Percentiles rank a stretch among this genome's conserved stretches.
These are phyloP conservation scores for Allium sativum DNA, from an alignment of 106 monocot genomes.

Conservation along the genomic window DNA sequence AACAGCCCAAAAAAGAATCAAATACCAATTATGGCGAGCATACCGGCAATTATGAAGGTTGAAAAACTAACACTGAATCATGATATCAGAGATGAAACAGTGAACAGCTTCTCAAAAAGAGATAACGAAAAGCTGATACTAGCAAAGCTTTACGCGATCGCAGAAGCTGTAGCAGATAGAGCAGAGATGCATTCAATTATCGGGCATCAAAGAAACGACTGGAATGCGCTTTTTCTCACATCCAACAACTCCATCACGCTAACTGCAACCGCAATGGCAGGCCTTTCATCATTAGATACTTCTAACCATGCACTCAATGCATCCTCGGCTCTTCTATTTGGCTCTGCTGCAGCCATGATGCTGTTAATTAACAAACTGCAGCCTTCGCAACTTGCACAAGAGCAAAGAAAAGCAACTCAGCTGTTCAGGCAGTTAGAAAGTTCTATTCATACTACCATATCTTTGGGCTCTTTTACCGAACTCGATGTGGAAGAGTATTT, in stretches of 20 bases:
- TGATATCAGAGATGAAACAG: background rate
- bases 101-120: background rate
- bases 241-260: slow-evolving; percentile 61
- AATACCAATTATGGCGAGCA: background rate
- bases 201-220: slow-evolving; percentile 62
- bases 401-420: slow-evolving; percentile 69
- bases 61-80: background rate
- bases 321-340: slow-evolving; percentile 36
- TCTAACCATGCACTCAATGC: slow-evolving; percentile 11
- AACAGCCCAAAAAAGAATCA: background rate
- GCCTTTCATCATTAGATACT: slow-evolving; percentile 13
- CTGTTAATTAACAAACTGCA: slow-evolving; percentile 61
- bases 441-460: slow-evolving; percentile 26
- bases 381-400: slow-evolving; percentile 87
- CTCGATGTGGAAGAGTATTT: slow-evolving; percentile 37
- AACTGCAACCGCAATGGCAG: slow-evolving; percentile 50
- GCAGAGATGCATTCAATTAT: slow-evolving; percentile 79
- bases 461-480: slow-evolving; percentile 3
- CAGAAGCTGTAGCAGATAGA: slow-evolving; percentile 62
- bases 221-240: slow-evolving; percentile 59
- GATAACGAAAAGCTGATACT: background rate
- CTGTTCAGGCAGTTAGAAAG: slow-evolving; percentile 59
- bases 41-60: background rate
- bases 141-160: slow-evolving; percentile 38
- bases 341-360: slow-evolving; percentile 29